Percentiles rank a stretch among this genome's conserved stretches.
Conservation (phyloP, 2,329 filamentous ascomycete genomes). For the Penicillium sp. region DNA sequence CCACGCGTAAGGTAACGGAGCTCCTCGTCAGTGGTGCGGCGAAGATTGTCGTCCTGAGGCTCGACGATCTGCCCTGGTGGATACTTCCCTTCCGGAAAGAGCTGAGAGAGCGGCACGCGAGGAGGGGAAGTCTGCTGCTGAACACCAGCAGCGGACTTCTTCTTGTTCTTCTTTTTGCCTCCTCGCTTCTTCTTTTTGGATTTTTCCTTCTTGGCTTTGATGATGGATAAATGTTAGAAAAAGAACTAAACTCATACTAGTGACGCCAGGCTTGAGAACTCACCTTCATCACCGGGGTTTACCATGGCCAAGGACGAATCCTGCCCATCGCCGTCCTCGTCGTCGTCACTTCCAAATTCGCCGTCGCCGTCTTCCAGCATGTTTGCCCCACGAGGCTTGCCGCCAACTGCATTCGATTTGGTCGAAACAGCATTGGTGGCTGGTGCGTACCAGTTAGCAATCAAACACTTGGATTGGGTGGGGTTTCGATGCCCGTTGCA, state of each 20-base stretch:
- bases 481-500: not conserved
- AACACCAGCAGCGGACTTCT: slow-evolving; percentile 17
- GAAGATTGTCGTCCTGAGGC: slow-evolving; percentile 38
- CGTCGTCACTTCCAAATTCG: slow-evolving; percentile 32
- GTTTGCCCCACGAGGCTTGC: slow-evolving; percentile 42
- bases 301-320: slow-evolving; percentile 20
- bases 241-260: not conserved
- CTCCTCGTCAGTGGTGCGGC: slow-evolving; percentile 48
- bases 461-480: not conserved
- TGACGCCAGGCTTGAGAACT: slow-evolving; percentile 24
- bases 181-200: slow-evolving; percentile 45
- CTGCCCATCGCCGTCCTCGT: slow-evolving; percentile 21
- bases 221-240: not conserved
- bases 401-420: slow-evolving; percentile 28
- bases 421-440: slow-evolving; percentile 15
- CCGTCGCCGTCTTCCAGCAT: slow-evolving; percentile 43
- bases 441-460: not conserved
- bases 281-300: slow-evolving; percentile 24
- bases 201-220: slow-evolving; percentile 27
- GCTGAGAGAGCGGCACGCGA: slow-evolving; percentile 41
- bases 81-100: slow-evolving; percentile 45
- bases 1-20: slow-evolving; percentile 37
- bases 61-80: slow-evolving; percentile 46
- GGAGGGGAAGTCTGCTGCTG: slow-evolving; percentile 45
- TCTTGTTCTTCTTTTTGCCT: slow-evolving; percentile 20